Evolutionary conservation across 2,329 filamentous ascomycete genomes (phyloP).

Genomic region (Neoscytalidium dimidiatum): DNA sequence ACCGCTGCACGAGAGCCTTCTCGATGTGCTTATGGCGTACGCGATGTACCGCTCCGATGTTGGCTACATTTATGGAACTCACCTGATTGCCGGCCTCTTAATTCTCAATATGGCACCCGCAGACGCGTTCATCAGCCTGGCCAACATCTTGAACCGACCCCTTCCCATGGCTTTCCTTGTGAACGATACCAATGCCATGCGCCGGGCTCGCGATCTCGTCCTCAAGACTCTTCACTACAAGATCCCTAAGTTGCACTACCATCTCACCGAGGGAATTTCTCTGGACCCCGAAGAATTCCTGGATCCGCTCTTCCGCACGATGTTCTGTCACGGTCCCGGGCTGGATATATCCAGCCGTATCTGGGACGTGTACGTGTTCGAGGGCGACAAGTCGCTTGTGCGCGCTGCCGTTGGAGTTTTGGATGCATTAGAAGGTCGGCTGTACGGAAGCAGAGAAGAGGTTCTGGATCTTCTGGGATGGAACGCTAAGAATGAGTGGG

Average conservation of each 20-base stretch:
- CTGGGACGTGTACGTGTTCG: constrained; percentile 83
- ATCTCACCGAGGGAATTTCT: constrained; percentile 56
- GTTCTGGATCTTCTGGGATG: constrained; percentile 48
- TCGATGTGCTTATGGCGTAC: constrained; percentile 77
- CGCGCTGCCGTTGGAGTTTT: constrained; percentile 71
- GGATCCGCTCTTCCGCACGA: constrained; percentile 60
- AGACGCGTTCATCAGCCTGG: constrained; percentile 69
- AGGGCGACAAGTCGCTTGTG: constrained; percentile 73
- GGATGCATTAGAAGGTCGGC: constrained; percentile 50
- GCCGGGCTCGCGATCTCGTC: constrained; percentile 68
- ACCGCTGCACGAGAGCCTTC: constrained; percentile 67
- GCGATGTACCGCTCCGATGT: constrained; percentile 81
- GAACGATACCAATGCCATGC: constrained; percentile 67
- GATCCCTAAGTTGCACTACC: constrained; percentile 62
- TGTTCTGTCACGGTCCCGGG: constrained; percentile 63
- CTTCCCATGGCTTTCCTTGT: constrained; percentile 75
- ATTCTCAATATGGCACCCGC: constrained; percentile 70
- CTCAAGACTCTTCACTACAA: constrained; percentile 68
- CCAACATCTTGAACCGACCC: constrained; percentile 76
- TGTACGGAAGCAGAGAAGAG: constrained; percentile 49
- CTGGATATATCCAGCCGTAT: constrained; percentile 72
- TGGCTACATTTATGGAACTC: constrained; percentile 73
- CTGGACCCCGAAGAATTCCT: constrained; percentile 56
- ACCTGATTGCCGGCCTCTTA: constrained; percentile 72
- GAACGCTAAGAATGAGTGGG: constrained; percentile 30